Conservation (phyloP, 345 rosid species). For the Acer saccharum region DNA sequence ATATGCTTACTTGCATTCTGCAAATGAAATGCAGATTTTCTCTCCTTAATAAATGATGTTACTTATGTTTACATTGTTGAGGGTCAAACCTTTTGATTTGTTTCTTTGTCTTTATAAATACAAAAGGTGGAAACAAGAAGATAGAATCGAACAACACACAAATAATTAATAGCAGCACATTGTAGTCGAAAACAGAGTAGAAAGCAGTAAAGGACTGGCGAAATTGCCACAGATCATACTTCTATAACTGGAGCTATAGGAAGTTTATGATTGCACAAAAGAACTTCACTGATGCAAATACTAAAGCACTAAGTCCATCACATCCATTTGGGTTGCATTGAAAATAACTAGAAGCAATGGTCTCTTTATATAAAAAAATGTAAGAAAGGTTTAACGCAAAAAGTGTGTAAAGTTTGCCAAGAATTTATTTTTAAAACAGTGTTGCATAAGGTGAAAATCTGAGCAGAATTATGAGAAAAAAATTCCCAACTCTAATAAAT, state of each 20-base stretch:
- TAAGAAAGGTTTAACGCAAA: not conserved
- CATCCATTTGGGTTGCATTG: not conserved
- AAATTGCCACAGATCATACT: no score
- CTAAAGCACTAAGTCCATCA: not conserved
- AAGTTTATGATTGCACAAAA: conserved; percentile 1
- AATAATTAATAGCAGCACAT: not conserved
- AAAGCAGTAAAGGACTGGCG: not conserved
- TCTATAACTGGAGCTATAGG: not conserved
- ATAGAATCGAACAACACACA: not conserved
- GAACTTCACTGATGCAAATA: conserved; percentile 1
- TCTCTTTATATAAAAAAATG: not conserved
- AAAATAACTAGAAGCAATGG: not conserved
- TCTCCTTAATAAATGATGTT: not conserved
- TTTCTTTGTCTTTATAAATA: not conserved
- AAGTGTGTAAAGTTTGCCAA: not conserved
- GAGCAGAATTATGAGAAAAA: not conserved
- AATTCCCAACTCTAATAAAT: not conserved
- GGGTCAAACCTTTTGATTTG: not conserved
- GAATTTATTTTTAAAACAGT: not conserved
- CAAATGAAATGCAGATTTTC: not conserved
- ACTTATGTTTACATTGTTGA: not conserved
- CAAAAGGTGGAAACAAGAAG: not conserved
- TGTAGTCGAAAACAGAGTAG: not conserved
- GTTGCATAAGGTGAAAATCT: not conserved
- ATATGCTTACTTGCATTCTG: not conserved